These are phyloP conservation scores for Tuber aestivum DNA, from an alignment of 495 filamentous ascomycete species.

Conservation along the genomic window DNA sequence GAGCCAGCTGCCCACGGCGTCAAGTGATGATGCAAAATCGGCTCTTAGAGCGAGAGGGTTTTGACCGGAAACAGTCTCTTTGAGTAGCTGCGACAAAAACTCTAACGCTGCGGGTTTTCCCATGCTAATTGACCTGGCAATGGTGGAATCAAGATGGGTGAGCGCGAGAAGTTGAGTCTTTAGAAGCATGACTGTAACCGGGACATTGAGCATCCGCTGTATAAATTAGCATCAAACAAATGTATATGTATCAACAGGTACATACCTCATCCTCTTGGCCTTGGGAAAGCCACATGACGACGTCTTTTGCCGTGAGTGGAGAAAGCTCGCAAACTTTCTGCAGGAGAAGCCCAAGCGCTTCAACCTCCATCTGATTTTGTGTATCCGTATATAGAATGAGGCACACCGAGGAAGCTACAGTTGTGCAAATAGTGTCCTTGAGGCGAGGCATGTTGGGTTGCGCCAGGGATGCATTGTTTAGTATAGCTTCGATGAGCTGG, in stretches of 20 bases:
- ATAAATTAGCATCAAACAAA: constrained; percentile 16
- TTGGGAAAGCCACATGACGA: constrained; percentile 62
- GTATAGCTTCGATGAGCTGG: constrained; percentile 33
- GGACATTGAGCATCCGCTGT: constrained; percentile 67
- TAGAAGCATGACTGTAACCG: constrained; percentile 69
- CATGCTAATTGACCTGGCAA: constrained; percentile 63
- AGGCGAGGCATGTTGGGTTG: constrained; percentile 31
- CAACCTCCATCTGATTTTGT: constrained; percentile 61
- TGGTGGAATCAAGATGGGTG: constrained; percentile 68
- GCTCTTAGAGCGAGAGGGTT: constrained; percentile 68
- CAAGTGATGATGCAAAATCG: constrained; percentile 77
- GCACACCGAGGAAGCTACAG: constrained; percentile 53
- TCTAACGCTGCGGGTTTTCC: constrained; percentile 64
- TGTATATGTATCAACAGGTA: neutral
- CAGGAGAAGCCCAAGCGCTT: constrained; percentile 76
- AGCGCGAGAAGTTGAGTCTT: constrained; percentile 69
- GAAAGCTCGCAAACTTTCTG: constrained; percentile 74
- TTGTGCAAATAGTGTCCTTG: constrained; percentile 33
- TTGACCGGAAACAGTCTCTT: constrained; percentile 69
- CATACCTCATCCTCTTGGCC: constrained; percentile 41
- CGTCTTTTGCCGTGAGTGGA: constrained; percentile 62
- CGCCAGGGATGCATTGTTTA: constrained; percentile 25
- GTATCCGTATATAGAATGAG: constrained; percentile 59
- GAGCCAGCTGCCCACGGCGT: constrained; percentile 78
- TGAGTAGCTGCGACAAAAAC: constrained; percentile 67